A percentile compares a stretch with the other conserved stretches of the same genome.
Conservation (phyloP, 2,329 filamentous ascomycete species). For the Trichophyton schoenleinii region DNA sequence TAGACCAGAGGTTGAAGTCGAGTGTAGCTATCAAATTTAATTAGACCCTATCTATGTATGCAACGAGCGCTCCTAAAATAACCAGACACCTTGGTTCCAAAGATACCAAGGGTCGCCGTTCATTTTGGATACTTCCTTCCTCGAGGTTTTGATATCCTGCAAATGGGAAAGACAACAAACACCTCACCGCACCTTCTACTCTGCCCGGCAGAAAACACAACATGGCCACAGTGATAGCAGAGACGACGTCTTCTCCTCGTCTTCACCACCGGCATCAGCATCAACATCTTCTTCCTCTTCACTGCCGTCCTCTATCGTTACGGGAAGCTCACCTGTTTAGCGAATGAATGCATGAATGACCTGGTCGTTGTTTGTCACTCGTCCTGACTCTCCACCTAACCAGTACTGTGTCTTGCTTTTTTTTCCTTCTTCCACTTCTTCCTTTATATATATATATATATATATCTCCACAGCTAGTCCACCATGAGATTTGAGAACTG, state of each 20-base stretch:
- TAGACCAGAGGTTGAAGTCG: too few relatives aligned
- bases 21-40: too few relatives aligned
- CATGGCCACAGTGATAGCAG: not conserved
- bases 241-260: not conserved
- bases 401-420: too few relatives aligned
- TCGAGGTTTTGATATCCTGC: not conserved
- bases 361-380: not conserved
- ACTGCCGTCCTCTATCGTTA: not conserved
- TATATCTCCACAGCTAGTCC: not conserved
- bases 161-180: not conserved
- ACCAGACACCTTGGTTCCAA: too few relatives aligned
- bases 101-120: not conserved
- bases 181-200: not conserved
- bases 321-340: not conserved
- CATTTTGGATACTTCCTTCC: not conserved
- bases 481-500: conserved; percentile 73
- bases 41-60: too few relatives aligned
- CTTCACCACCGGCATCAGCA: not conserved
- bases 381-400: not conserved
- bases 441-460: not conserved
- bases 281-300: not conserved
- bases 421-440: conserved; percentile 15
- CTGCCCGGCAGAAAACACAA: not conserved
- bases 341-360: too few relatives aligned
- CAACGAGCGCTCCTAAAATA: too few relatives aligned